Conservation (phyloP, 108 stramenopile species). For the Conticribra weissflogii region DNA sequence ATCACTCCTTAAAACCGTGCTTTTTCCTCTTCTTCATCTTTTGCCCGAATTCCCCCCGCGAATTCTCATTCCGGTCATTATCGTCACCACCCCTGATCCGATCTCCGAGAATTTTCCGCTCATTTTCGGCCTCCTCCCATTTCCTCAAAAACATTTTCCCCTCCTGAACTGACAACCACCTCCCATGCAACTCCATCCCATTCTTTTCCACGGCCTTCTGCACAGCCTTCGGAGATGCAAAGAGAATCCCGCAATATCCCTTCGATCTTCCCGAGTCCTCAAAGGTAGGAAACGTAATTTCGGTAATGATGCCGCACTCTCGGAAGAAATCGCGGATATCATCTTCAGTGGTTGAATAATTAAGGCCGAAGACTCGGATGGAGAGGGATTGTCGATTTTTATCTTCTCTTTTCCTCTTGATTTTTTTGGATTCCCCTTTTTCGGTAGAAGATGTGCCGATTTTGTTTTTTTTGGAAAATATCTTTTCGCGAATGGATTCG, state of each 20-base stretch:
- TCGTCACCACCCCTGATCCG: neutral
- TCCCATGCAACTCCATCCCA: constrained; percentile 62
- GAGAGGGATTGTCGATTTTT: constrained; percentile 64
- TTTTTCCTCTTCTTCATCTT: constrained; percentile 53
- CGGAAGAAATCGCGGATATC: constrained; percentile 66
- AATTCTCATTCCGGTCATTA: constrained; percentile 11
- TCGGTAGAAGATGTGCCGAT: constrained; percentile 8
- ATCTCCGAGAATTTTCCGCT: neutral
- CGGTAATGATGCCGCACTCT: constrained; percentile 61
- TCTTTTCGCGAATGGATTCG: constrained; percentile 43
- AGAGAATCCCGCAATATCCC: constrained; percentile 81
- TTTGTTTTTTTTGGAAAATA: constrained; percentile 52
- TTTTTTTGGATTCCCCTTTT: neutral
- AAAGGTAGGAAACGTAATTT: constrained; percentile 72
- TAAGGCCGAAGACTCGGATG: constrained; percentile 80
- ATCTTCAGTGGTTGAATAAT: constrained; percentile 70
- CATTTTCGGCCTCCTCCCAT: constrained; percentile 55
- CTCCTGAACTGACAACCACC: constrained; percentile 71
- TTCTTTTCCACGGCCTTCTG: constrained; percentile 58
- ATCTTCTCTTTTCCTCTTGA: constrained; percentile 22
- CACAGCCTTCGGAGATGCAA: constrained; percentile 73
- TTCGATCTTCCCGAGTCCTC: constrained; percentile 78
- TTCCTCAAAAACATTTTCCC: constrained; percentile 73
- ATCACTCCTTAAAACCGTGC: constrained; percentile 47
- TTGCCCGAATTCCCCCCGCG: constrained; percentile 54